Evolutionary conservation across 2,329 filamentous ascomycete species (phyloP).

Genomic region (Cladophialophora yegresii): DNA sequence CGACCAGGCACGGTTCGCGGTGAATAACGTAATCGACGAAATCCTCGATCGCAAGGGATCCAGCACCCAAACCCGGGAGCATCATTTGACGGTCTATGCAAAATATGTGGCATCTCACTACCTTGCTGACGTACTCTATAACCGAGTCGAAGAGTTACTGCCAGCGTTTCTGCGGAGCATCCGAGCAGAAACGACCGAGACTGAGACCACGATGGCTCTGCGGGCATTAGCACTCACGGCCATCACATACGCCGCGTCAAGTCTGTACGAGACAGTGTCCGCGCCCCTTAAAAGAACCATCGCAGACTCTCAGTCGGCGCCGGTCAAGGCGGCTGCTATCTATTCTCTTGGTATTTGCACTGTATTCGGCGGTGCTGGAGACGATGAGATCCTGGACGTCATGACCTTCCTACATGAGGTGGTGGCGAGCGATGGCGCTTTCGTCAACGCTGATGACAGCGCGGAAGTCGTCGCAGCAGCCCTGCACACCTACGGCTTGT

Average conservation of each 20-base stretch:
- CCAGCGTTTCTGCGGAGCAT: conserved; percentile 69
- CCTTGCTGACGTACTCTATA: conserved; percentile 63
- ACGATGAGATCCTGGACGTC: conserved; percentile 67
- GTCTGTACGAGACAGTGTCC: conserved; percentile 64
- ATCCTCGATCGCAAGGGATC: conserved; percentile 77
- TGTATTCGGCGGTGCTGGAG: conserved; percentile 72
- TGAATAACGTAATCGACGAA: conserved; percentile 68
- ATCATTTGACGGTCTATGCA: conserved; percentile 62
- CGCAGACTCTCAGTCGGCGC: conserved; percentile 65
- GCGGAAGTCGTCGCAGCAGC: conserved; percentile 71
- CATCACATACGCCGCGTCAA: conserved; percentile 66
- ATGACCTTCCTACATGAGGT: conserved; percentile 78
- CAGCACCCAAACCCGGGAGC: conserved; percentile 69
- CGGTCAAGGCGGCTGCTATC: conserved; percentile 70
- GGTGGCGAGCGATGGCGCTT: conserved; percentile 74
- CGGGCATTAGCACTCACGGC: conserved; percentile 71
- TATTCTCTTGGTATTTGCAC: conserved; percentile 71
- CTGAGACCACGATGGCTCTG: conserved; percentile 69
- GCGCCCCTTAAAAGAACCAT: conserved; percentile 63
- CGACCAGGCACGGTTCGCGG: conserved; percentile 62
- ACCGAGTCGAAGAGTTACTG: conserved; percentile 62
- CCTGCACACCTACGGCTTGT: conserved; percentile 75
- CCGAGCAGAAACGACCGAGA: conserved; percentile 66
- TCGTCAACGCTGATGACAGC: conserved; percentile 70
- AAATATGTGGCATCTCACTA: conserved; percentile 69